These are phyloP conservation scores for Apophysomyces variabilis DNA, from an alignment of 371 early-diverging fungal genomes.

Conservation along the genomic window DNA sequence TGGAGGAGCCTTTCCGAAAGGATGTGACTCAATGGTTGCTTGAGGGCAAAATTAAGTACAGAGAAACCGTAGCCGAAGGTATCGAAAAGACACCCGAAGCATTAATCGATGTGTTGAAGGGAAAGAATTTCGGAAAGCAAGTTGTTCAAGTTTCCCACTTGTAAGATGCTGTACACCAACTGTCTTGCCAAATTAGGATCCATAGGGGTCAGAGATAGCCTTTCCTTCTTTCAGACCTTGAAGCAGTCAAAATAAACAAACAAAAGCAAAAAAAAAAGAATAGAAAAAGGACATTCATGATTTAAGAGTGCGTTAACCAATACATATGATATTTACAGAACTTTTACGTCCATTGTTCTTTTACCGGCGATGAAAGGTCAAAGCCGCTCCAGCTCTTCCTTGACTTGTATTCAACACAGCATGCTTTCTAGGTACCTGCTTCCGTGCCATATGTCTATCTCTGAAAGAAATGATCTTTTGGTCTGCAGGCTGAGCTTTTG, in stretches of 20 bases:
- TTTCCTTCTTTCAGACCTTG: too few relatives aligned
- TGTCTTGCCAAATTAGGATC: too few relatives aligned
- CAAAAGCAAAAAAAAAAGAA: not conserved
- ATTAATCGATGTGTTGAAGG: slow-evolving; percentile 75
- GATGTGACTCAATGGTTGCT: slow-evolving; percentile 69
- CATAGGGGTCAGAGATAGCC: too few relatives aligned
- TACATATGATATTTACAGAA: not conserved
- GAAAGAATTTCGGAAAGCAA: slow-evolving; percentile 88
- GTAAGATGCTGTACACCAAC: not conserved
- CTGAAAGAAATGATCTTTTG: slow-evolving; percentile 30
- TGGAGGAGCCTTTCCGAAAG: slow-evolving; percentile 57
- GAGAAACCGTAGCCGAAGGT: slow-evolving; percentile 72
- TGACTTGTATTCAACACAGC: slow-evolving; percentile 42
- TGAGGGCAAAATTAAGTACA: slow-evolving; percentile 71
- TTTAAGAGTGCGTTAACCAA: slow-evolving; percentile 2
- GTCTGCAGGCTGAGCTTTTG: slow-evolving; percentile 37
- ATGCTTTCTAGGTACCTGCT: slow-evolving; percentile 39
- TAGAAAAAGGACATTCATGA: not conserved
- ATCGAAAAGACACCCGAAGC: slow-evolving; percentile 82
- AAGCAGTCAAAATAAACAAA: not conserved
- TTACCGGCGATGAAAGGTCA: slow-evolving; percentile 41
- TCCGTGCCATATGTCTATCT: slow-evolving; percentile 30
- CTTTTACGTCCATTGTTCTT: not conserved
- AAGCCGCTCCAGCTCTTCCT: slow-evolving; percentile 40
- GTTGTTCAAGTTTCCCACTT: slow-evolving; percentile 67